Percentiles rank a stretch among this genome's conserved stretches.
phyloP scores from a whole-genome alignment of 108 stramenopile species.

The Pseudonitzschia delicatissima region DNA sequence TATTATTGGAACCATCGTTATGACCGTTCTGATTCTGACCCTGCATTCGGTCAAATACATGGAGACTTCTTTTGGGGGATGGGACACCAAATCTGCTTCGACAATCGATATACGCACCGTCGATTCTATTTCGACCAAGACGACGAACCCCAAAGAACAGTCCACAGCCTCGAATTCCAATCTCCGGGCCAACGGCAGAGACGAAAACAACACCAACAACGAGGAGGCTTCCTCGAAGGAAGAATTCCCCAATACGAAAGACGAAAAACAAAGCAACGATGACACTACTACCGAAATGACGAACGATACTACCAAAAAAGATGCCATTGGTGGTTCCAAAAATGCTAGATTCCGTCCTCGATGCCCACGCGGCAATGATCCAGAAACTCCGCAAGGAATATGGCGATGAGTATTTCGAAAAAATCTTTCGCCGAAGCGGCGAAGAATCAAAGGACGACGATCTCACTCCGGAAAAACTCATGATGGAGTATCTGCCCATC shows the following conservation, averaged over 20 bases:
- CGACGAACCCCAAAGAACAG: no score
- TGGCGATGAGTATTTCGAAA: constrained; percentile 12
- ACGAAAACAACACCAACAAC: no score
- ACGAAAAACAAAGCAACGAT: background rate
- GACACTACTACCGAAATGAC: background rate
- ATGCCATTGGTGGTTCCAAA: background rate
- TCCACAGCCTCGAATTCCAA: no score
- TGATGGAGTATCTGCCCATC: background rate
- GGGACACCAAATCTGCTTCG: background rate
- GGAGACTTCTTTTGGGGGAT: background rate
- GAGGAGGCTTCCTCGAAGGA: background rate
- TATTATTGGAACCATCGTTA: background rate
- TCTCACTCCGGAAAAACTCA: background rate
- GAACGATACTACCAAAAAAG: background rate
- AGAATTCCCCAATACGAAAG: background rate
- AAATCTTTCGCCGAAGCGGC: constrained; percentile 11
- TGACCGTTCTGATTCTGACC: background rate
- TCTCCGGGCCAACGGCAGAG: no score
- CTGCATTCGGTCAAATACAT: background rate
- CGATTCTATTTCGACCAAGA: background rate
- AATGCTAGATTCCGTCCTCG: background rate
- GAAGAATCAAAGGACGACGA: background rate
- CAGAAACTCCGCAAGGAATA: constrained; percentile 11
- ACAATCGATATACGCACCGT: background rate
- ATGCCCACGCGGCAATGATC: background rate